Base-by-base conservation (phyloP, 129 eudicot genomes). In the Centaurea solstitialis region DNA sequence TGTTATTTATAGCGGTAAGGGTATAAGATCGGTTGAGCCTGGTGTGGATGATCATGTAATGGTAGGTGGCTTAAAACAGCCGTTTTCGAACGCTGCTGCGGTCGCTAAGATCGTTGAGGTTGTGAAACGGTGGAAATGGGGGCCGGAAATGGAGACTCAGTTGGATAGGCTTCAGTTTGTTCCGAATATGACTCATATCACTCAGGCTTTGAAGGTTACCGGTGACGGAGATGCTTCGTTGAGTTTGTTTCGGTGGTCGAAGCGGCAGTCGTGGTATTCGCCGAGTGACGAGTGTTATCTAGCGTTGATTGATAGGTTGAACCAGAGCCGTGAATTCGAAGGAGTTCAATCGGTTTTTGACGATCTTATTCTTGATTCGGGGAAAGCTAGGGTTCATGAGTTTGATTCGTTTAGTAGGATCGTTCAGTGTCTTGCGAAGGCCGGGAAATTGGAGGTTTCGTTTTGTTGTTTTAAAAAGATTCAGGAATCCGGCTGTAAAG, bases 121-220 rank as follows among this genome's bases (percentile, higher is more conserved):
- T 45, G 95, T 93, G 5, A 93, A 87, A 74, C 91, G 99, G 88
- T 96, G 99, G 99, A 96, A 83, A 84, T 96, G 99, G 99, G 98
- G 99, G 0, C 99, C 99, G 66, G 98, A 96, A 21, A 93, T 96
- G 99, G 99, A 96, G 79, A 87, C 91, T 20, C 99, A 93, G 9
- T 82, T 96, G 79, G 99, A 96, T 75, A 93, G 87, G 35, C 90
- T 96, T 22, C 99, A 93, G 39, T 96, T 96, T 88, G 80, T 93
- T 35, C 99, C 99, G 0, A 96, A 88, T 43, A 93, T 96, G 93
- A 83, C 84, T 71, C 98, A 96, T 76, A 59, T 96, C 24, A 74
- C 82, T 13, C 98, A 96, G 83, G 93, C 97, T 13, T 73, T 96
- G 83, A 93, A 89, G 88, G 66, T 91, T 66, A 81, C 86, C 4